Conservation (phyloP, 2,329 filamentous ascomycete species). For the Fusarium illudens region DNA sequence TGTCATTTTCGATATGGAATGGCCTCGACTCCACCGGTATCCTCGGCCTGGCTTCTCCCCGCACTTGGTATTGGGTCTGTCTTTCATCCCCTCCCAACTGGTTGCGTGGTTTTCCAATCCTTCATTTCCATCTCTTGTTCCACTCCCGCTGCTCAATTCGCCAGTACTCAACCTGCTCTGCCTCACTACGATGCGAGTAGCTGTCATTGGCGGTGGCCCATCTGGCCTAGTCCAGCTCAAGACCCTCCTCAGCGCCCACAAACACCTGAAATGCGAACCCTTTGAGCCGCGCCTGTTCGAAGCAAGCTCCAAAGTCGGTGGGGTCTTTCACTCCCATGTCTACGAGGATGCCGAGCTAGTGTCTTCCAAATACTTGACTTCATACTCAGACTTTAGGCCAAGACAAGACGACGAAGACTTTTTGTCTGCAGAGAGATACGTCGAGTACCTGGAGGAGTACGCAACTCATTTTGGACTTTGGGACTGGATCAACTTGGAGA, state of each 20-base stretch:
- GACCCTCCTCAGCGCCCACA: constrained; percentile 1
- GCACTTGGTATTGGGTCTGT: not conserved
- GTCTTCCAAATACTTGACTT: constrained; percentile 57
- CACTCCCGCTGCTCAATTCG: not conserved
- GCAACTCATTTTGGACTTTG: constrained; percentile 50
- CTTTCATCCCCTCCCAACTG: not conserved
- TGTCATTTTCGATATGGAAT: not conserved
- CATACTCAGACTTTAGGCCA: constrained; percentile 56
- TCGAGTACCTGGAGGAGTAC: constrained; percentile 52
- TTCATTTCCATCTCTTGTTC: not conserved
- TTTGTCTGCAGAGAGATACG: constrained; percentile 49
- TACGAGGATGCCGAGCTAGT: constrained; percentile 44
- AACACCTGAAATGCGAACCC: not conserved
- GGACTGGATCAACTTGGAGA: constrained; percentile 47
- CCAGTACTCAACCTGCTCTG: not conserved
- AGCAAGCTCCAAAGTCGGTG: not conserved
- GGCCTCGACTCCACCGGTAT: not conserved
- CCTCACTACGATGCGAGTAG: not conserved
- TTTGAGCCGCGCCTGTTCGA: constrained; percentile 4
- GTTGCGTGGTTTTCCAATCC: not conserved
- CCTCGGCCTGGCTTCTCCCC: not conserved
- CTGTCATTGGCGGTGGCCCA: constrained; percentile 4
- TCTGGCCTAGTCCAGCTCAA: constrained; percentile 8
- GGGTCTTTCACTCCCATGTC: constrained; percentile 2
- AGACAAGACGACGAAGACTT: constrained; percentile 50